Base-by-base conservation (phyloP, 148 eudicot genomes). In the Talinum fruticosum region DNA sequence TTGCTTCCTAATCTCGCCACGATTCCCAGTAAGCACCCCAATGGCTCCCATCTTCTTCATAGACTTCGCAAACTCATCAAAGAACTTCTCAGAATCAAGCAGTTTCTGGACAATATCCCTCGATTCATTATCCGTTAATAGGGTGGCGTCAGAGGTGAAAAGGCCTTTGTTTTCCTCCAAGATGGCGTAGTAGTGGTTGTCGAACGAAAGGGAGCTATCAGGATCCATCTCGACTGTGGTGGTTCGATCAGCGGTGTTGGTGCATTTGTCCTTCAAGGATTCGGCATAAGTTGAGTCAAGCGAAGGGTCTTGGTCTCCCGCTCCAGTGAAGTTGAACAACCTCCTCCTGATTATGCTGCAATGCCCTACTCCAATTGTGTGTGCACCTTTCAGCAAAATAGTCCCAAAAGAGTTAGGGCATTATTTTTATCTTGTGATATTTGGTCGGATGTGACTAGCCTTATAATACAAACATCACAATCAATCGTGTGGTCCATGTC, bases 11-110 rank as follows among this genome's bases (percentile, higher is more conserved):
- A 79, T 83, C 36, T 83, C 59, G 0, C 83, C 85, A 34, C 71
- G 33, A 41, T 29, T 36, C 12, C 80, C 80, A 36, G 78, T 79
- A 19, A 83, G 77, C 4, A 83, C 77, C 19, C 47, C 38, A 45
- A 83, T 72, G 21, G 67, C 78, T 21, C 82, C 82, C 85, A 83
- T 79, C 3, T 65, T 83, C 57, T 38, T 34, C 83, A 83, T 79
- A 6, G 85, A 83, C 0, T n/a, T 49, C 5, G 74, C 80, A 79
- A 83, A 83, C 61, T 76, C 75, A 6, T 65, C 41, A 10, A 79
- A 83, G 72, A 83, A 83, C 0, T 12, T 54, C 1, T 47, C 30
- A 0, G 71, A 19, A 12, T 72, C 41, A 19, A 76, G 49, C 26
- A 83, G n/a, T 12, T 76, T 14, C 1, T 33, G 37, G 16, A 65